phyloP scores from a whole-genome alignment of 306 rosid species.

The Styphnolobium japonicum region DNA sequence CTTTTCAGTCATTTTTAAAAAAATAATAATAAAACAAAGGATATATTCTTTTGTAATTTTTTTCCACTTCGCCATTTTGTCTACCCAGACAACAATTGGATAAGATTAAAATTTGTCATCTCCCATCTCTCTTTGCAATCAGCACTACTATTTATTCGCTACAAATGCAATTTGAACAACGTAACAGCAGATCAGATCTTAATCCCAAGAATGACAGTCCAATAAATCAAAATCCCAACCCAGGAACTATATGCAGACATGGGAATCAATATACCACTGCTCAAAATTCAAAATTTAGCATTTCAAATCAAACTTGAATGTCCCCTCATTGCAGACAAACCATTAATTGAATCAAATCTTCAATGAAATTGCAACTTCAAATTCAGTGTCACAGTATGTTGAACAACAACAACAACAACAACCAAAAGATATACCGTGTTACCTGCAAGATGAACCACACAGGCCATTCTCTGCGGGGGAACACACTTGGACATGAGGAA shows the following conservation, averaged over 20 bases:
- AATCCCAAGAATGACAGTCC: not conserved
- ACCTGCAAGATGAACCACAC: conserved; percentile 99
- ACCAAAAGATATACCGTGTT: not conserved
- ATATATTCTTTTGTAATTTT: too few species aligned
- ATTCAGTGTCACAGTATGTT: too few species aligned
- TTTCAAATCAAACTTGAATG: not conserved
- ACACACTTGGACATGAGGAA: conserved; percentile 73
- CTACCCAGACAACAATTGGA: not conserved
- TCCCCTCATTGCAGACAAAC: not conserved
- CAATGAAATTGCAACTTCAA: not conserved
- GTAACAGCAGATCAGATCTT: not conserved
- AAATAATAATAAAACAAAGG: not conserved
- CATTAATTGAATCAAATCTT: not conserved
- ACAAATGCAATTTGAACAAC: conserved; percentile 6
- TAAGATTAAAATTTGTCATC: not conserved
- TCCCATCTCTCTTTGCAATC: too few species aligned
- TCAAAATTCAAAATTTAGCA: conserved; percentile 2
- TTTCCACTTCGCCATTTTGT: not conserved
- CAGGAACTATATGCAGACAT: not conserved
- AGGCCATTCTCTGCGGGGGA: conserved; percentile 70
- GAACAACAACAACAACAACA: too few species aligned
- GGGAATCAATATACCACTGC: not conserved
- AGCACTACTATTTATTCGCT: not conserved
- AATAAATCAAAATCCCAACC: not conserved
- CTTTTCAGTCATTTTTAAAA: not conserved